Conservation (phyloP, 768 basidiomycete genomes). For the Lyophyllum decastes region DNA sequence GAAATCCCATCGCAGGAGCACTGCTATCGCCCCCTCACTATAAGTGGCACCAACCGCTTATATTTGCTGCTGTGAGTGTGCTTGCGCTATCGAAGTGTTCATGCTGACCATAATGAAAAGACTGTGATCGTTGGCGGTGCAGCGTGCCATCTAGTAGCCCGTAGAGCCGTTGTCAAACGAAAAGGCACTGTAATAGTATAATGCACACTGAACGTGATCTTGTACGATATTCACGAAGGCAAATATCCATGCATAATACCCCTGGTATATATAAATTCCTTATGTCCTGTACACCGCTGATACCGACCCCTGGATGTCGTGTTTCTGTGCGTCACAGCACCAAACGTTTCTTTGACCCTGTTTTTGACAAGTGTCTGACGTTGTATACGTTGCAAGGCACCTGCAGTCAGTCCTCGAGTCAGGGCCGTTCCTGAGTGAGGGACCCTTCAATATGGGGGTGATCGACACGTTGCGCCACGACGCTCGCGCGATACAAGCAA, state of each 20-base stretch:
- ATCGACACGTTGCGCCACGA: constrained; percentile 5
- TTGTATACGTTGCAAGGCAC: not conserved
- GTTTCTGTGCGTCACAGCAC: not conserved
- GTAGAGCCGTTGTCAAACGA: constrained; percentile 32
- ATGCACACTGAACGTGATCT: not conserved
- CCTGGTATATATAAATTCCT: no score
- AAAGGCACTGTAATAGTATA: constrained; percentile 23
- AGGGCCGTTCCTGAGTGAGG: constrained; percentile 2
- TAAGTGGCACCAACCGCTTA: constrained; percentile 42
- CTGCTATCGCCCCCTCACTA: constrained; percentile 39
- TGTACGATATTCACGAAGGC: not conserved
- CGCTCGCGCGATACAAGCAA: not conserved
- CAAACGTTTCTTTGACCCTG: not conserved
- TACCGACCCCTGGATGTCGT: not conserved
- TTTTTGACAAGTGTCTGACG: not conserved
- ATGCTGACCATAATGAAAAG: constrained; percentile 18
- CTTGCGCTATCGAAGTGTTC: not conserved
- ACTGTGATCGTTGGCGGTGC: constrained; percentile 35
- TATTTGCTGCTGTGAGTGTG: constrained; percentile 43
- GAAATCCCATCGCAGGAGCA: constrained; percentile 55
- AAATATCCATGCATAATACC: no score
- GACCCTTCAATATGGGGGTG: not conserved
- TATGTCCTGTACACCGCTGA: no score
- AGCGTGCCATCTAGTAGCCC: constrained; percentile 29
- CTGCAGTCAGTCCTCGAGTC: not conserved